Conservation (phyloP, 805 yeast genomes). For the Middelhovenomyces tepae region DNA sequence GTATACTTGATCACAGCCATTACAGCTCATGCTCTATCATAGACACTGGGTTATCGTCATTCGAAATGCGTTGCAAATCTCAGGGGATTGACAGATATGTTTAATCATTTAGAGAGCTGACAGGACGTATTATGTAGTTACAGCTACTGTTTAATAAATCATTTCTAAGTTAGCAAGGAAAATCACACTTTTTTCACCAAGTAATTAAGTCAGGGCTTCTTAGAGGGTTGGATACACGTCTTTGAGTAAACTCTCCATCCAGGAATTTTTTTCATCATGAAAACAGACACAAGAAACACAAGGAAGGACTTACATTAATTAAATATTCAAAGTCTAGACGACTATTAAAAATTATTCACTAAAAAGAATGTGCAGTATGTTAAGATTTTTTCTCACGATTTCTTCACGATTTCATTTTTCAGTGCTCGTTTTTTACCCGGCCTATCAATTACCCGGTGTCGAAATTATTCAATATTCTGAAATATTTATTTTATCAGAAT, state of each 20-base stretch:
- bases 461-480: no score
- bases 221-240: constrained; percentile 19
- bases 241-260: constrained; percentile 12
- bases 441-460: no score
- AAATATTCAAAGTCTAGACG: no score
- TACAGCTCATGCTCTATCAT: constrained; percentile 4
- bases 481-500: no score
- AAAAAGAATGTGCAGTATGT: no score
- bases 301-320: no score
- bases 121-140: no score
- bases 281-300: no score
- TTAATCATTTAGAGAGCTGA: constrained; percentile 19
- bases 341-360: no score
- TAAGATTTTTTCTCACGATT: no score
- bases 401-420: no score
- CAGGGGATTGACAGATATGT: constrained; percentile 26
- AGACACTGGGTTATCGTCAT: constrained; percentile 2
- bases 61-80: constrained; percentile 7
- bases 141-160: constrained; percentile 6
- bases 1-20: constrained; percentile 3
- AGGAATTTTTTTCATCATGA: constrained; percentile 15
- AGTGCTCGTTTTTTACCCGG: no score
- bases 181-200: not conserved
- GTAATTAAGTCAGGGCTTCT: constrained; percentile 19
- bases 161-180: constrained; percentile 1